Conservation (phyloP, 2,329 filamentous ascomycete genomes). For the Remersonia thermophila region DNA sequence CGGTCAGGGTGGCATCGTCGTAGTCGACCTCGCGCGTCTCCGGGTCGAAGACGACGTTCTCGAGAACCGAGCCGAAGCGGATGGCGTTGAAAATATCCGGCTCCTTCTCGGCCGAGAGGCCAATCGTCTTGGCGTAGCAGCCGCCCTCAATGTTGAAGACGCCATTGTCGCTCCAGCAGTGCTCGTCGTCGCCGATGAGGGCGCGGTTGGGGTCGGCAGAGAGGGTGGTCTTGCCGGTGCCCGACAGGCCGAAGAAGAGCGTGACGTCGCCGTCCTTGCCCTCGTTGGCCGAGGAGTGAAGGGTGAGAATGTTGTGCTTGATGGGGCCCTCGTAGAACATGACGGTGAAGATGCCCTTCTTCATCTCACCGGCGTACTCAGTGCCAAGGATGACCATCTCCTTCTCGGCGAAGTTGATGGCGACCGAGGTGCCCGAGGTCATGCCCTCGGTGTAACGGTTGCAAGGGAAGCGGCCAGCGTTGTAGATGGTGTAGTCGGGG, state of each 20-base stretch:
- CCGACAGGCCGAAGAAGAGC: slow-evolving; percentile 97
- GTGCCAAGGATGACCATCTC: slow-evolving; percentile 99
- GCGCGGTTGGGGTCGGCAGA: slow-evolving; percentile 94
- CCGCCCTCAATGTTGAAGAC: slow-evolving; percentile 99
- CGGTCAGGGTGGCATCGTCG: slow-evolving; percentile 85
- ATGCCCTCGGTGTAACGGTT: slow-evolving; percentile 97
- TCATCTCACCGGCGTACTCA: slow-evolving; percentile 96
- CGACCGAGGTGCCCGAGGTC: slow-evolving; percentile 95
- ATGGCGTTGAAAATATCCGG: slow-evolving; percentile 96
- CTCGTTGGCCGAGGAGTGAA: slow-evolving; percentile 98
- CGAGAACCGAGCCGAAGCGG: slow-evolving; percentile 89
- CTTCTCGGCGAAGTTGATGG: slow-evolving; percentile 98
- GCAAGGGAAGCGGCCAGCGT: slow-evolving; percentile 94
- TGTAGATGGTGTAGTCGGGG: slow-evolving; percentile 99
- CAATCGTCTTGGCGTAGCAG: slow-evolving; percentile 98
- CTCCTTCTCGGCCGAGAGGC: slow-evolving; percentile 95
- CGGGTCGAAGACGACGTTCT: slow-evolving; percentile 97
- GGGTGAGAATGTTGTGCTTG: slow-evolving; percentile 96
- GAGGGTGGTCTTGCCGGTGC: slow-evolving; percentile 96
- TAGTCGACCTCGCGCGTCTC: slow-evolving; percentile 85
- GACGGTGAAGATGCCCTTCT: slow-evolving; percentile 97
- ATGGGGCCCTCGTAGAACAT: slow-evolving; percentile 99
- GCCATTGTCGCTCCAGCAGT: slow-evolving; percentile 95
- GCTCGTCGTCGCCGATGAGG: slow-evolving; percentile 96
- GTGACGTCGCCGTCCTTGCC: slow-evolving; percentile 90